Base-by-base conservation (phyloP, 306 rosid species). In the Echinosophora koreensis region DNA sequence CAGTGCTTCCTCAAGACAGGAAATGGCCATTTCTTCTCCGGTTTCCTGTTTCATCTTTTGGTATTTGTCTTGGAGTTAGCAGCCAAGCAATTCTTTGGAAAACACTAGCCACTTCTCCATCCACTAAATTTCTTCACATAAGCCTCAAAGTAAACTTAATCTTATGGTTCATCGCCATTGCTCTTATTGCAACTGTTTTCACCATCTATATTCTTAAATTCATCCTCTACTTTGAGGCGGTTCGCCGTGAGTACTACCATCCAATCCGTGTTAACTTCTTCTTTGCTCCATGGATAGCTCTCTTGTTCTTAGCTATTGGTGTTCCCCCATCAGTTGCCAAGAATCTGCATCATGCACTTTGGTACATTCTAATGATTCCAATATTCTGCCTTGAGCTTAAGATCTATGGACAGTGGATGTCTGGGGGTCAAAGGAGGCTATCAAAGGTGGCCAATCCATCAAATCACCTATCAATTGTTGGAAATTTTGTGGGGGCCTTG, bases 321-420 rank as follows among this genome's bases (percentile, higher is more conserved):
- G 88, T 85, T 62, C 98, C 97, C 1, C 93, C 97, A 37, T 90
- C 96, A 30, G 22, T 91, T 38, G 59, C 88, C 11, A 17, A 75
- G 67, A 4, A 84, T 39, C 71, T 94, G 34, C 93, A 41, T 57
- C 88, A 73, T 2, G 56, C 78, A 16, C 86, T 90, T 60, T 94
- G 98, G 98, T 94, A 94, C 83, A 17, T 90, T 80, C 87, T 94
- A 22, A 94, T 94, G 98, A 1, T 62, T 6, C 98, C 98, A n/a
- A 59, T 94, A 14, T 71, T 94, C 8, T 81, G 80, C 28, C 97
- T 94, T 14, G 97, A 92, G 86, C 90, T 94, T 28, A 94, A 94
- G 88, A 88, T 94, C 34, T 94, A 94, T 49, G 98, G 98, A 81
- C 98, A 94, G 55, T 94, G 98, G 98, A 94, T 94, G 98, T 94